A percentile compares a stretch with the other conserved stretches of the same genome.
Evolutionary conservation across 495 filamentous ascomycete genomes (phyloP).

Genomic region (Penicillium daleae): DNA sequence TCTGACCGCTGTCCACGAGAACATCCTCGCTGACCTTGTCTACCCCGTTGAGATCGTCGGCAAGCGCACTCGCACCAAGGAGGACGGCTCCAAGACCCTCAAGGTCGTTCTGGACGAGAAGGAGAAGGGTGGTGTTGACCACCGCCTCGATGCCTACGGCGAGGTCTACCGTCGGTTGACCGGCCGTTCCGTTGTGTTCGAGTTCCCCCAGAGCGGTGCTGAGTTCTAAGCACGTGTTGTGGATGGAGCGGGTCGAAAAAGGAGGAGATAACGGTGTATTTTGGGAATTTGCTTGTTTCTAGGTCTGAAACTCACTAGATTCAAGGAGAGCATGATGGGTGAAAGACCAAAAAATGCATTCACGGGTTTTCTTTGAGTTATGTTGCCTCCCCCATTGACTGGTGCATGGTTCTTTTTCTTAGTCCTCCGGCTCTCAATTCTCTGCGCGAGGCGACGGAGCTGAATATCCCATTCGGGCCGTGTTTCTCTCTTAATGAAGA

Average conservation of each 20-base stretch:
- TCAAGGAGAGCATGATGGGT: constrained; percentile 36
- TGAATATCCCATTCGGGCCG: constrained; percentile 31
- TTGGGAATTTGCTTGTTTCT: constrained; percentile 33
- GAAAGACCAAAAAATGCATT: constrained; percentile 43
- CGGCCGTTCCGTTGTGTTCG: constrained; percentile 90
- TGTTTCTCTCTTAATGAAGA: constrained; percentile 38
- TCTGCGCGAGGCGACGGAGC: constrained; percentile 29
- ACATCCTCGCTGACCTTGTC: constrained; percentile 93
- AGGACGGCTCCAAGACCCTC: constrained; percentile 94
- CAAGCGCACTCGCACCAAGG: constrained; percentile 94
- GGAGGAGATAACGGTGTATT: constrained; percentile 30
- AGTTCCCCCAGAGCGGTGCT: constrained; percentile 86
- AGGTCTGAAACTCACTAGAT: constrained; percentile 38
- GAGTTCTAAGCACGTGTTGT: constrained; percentile 70
- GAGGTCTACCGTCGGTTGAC: constrained; percentile 98
- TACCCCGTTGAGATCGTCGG: constrained; percentile 99
- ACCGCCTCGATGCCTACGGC: constrained; percentile 97
- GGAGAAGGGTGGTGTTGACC: constrained; percentile 98
- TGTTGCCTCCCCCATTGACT: constrained; percentile 29
- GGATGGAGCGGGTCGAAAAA: constrained; percentile 22
- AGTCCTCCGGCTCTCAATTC: constrained; percentile 15
- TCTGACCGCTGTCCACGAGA: constrained; percentile 95
- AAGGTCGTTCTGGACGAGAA: constrained; percentile 99
- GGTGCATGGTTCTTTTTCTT: constrained; percentile 30
- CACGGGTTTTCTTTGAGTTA: constrained; percentile 39